These are phyloP conservation scores for Exophiala spinifera DNA, from an alignment of 2,329 filamentous ascomycete genomes.

Conservation along the genomic window DNA sequence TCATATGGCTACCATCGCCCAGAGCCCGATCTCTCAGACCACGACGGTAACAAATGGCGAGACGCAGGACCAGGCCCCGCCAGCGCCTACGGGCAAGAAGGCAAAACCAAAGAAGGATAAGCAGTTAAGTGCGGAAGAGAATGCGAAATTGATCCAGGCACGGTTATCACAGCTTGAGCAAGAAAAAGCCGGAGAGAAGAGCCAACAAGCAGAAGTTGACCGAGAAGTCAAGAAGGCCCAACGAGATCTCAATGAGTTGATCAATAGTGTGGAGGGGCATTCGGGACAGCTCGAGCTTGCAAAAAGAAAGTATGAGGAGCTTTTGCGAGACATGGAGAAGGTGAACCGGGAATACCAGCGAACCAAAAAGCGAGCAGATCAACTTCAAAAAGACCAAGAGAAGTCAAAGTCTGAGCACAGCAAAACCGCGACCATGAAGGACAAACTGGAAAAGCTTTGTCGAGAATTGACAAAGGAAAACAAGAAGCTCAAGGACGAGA, in stretches of 20 bases:
- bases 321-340: conserved; percentile 91
- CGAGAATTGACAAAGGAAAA: conserved; percentile 94
- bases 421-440: conserved; percentile 86
- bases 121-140: conserved; percentile 77
- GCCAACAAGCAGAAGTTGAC: conserved; percentile 94
- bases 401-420: conserved; percentile 80
- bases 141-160: conserved; percentile 84
- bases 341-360: conserved; percentile 91
- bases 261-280: conserved; percentile 83
- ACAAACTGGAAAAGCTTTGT: conserved; percentile 95
- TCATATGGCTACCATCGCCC: conserved; percentile 25
- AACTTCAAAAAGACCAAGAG: conserved; percentile 95
- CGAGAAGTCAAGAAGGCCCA: conserved; percentile 93
- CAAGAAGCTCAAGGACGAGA: conserved; percentile 97
- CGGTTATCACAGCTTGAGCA: conserved; percentile 94
- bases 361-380: conserved; percentile 91
- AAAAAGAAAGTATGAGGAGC: conserved; percentile 85
- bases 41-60: conserved; percentile 42
- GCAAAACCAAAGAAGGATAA: conserved; percentile 71
- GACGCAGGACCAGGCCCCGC: conserved; percentile 40
- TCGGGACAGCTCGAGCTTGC: conserved; percentile 88
- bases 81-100: conserved; percentile 62
- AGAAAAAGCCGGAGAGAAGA: conserved; percentile 88
- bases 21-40: conserved; percentile 31
- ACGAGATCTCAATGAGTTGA: conserved; percentile 80